These are phyloP conservation scores for Daldinia decipiens DNA, from an alignment of 495 filamentous ascomycete genomes.

Conservation along the genomic window DNA sequence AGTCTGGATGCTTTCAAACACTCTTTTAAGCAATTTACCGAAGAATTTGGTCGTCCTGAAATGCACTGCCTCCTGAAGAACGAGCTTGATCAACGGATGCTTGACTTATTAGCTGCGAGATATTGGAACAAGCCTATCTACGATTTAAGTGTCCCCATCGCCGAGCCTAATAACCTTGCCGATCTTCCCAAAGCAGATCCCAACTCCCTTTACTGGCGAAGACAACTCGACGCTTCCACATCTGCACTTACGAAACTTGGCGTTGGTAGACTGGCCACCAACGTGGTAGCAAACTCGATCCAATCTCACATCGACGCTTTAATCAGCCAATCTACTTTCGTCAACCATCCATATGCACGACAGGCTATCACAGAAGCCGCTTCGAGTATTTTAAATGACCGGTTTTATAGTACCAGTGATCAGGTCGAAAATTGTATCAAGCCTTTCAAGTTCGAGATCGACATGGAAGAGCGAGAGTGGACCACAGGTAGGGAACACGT, in stretches of 20 bases:
- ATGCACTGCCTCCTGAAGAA: conserved; percentile 90
- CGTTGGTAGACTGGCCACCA: conserved; percentile 90
- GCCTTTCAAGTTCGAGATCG: conserved; percentile 97
- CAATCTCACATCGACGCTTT: conserved; percentile 85
- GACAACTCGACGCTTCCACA: conserved; percentile 91
- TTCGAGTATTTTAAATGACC: conserved; percentile 86
- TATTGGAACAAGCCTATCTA: conserved; percentile 99
- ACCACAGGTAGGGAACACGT: conserved; percentile 81
- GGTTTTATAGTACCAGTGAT: conserved; percentile 95
- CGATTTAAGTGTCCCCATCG: conserved; percentile 68
- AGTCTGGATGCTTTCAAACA: conserved; percentile 97
- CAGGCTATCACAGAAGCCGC: conserved; percentile 91
- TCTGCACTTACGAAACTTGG: conserved; percentile 92
- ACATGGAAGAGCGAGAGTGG: conserved; percentile 93
- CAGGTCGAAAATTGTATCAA: conserved; percentile 99
- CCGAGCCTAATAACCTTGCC: conserved; percentile 76
- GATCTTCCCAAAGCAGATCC: conserved; percentile 84
- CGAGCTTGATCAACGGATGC: conserved; percentile 91
- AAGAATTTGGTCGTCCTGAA: conserved; percentile 87
- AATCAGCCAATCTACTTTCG: conserved; percentile 80
- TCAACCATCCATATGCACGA: conserved; percentile 87
- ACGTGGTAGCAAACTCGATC: conserved; percentile 86
- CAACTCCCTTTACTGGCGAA: conserved; percentile 88
- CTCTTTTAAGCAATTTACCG: conserved; percentile 91
- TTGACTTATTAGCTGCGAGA: conserved; percentile 91